Conservation (phyloP, 2,329 filamentous ascomycete species). For the Stagonosporopsis chrysanthemi region DNA sequence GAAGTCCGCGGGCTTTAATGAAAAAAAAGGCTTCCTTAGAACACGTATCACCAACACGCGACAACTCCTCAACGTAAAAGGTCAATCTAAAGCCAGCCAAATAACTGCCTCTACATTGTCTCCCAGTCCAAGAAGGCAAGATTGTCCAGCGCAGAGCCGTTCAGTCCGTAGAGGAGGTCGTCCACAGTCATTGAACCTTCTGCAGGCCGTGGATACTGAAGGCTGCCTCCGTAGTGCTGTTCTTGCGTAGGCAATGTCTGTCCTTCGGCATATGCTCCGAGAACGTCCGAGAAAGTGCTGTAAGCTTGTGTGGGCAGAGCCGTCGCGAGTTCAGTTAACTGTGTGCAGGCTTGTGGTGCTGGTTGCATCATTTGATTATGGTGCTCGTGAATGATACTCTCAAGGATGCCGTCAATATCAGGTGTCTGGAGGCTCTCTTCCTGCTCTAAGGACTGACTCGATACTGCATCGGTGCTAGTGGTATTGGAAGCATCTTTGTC, state of each 20-base stretch:
- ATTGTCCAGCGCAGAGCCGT: slow-evolving; percentile 34
- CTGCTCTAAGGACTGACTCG: slow-evolving; percentile 18
- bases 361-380: slow-evolving; percentile 14
- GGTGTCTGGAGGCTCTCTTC: slow-evolving; percentile 39
- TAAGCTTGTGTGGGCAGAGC: neutral
- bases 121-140: slow-evolving; percentile 28
- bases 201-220: neutral
- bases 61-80: neutral
- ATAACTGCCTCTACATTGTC: slow-evolving; percentile 2
- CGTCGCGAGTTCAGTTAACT: neutral
- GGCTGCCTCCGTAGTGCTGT: neutral
- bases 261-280: neutral
- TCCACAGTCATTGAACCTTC: slow-evolving; percentile 28
- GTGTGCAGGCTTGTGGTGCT: neutral
- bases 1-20: no score
- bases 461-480: slow-evolving; percentile 3
- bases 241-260: neutral
- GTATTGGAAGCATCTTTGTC: slow-evolving; percentile 12
- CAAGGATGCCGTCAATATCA: slow-evolving; percentile 54
- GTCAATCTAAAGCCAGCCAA: neutral
- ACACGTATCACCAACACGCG: neutral
- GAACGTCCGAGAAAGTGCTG: neutral
- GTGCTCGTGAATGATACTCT: slow-evolving; percentile 51
- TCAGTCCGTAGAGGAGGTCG: slow-evolving; percentile 36
- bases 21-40: no score